These are phyloP conservation scores for Biscogniauxia mediterranea DNA, from an alignment of 2,329 filamentous ascomycete genomes.

Conservation along the genomic window DNA sequence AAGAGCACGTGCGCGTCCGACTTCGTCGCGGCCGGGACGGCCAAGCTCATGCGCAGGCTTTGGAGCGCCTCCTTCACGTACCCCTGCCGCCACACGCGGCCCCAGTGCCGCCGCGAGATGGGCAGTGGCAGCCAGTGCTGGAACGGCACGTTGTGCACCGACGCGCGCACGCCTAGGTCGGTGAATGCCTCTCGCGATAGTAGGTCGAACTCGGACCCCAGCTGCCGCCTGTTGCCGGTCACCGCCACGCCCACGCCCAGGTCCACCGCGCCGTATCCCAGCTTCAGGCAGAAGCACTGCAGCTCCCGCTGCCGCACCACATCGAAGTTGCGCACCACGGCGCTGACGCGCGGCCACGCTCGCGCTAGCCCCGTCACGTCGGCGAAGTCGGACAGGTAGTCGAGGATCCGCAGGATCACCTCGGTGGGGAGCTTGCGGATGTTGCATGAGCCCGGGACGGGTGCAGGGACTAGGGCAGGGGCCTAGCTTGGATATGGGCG, in stretches of 20 bases:
- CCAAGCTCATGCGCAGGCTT: constrained; percentile 20
- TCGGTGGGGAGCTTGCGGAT: constrained; percentile 37
- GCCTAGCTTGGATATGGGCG: no score
- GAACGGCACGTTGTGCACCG: constrained; percentile 43
- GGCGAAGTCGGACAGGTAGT: constrained; percentile 34
- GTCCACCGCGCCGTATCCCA: constrained; percentile 36
- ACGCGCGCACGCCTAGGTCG: constrained; percentile 35
- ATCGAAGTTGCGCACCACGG: constrained; percentile 35
- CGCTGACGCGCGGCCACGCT: constrained; percentile 36
- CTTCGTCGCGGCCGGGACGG: constrained; percentile 21
- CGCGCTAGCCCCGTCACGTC: constrained; percentile 37
- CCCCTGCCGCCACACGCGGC: constrained; percentile 28
- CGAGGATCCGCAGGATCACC: constrained; percentile 36
- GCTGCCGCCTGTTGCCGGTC: constrained; percentile 21
- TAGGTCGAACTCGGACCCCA: constrained; percentile 50
- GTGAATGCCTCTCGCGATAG: constrained; percentile 42
- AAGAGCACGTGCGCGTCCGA: constrained; percentile 39
- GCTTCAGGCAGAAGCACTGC: constrained; percentile 47
- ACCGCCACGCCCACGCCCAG: constrained; percentile 45
- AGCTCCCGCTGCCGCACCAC: constrained; percentile 43
- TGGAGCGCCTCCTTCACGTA: constrained; percentile 17
- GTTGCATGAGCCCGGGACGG: constrained; percentile 31
- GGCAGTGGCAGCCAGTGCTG: constrained; percentile 46
- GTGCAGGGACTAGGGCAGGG: no score
- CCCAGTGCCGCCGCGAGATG: constrained; percentile 46